Conservation (phyloP, 2,329 filamentous ascomycete species). For the Fusarium buxicola region DNA sequence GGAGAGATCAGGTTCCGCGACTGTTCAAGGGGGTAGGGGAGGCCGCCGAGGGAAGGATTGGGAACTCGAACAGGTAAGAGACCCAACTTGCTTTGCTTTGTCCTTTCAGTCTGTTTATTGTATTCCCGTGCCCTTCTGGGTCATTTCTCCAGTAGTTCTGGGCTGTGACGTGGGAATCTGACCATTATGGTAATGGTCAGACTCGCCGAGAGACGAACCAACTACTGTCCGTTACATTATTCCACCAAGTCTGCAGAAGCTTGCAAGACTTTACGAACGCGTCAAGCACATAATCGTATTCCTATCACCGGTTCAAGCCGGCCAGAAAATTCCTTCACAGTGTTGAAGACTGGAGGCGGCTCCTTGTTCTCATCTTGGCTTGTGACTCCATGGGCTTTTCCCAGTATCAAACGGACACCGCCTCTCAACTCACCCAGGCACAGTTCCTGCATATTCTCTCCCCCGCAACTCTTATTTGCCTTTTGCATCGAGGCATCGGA, state of each 20-base stretch:
- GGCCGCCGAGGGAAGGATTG: constrained; percentile 82
- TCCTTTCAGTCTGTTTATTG: neutral
- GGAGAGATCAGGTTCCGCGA: constrained; percentile 72
- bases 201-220: constrained; percentile 1
- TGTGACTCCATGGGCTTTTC: constrained; percentile 21
- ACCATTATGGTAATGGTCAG: constrained; percentile 9
- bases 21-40: constrained; percentile 72
- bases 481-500: constrained; percentile 6
- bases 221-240: constrained; percentile 12
- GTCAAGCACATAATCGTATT: constrained; percentile 3
- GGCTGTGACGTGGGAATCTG: constrained; percentile 1
- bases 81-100: constrained; percentile 11
- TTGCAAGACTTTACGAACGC: neutral
- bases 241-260: neutral
- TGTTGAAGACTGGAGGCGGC: constrained; percentile 16
- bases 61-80: constrained; percentile 81
- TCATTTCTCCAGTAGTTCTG: constrained; percentile 19
- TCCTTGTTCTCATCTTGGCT: constrained; percentile 7
- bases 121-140: neutral
- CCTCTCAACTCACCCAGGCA: constrained; percentile 8
- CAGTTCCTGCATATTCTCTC: constrained; percentile 14
- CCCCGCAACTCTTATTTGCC: constrained; percentile 17
- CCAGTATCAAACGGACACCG: constrained; percentile 11
- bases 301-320: neutral
- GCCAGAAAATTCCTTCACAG: constrained; percentile 10